phyloP scores from a whole-genome alignment of 2,329 filamentous ascomycete species.

The Pseudomassariella vexata region DNA sequence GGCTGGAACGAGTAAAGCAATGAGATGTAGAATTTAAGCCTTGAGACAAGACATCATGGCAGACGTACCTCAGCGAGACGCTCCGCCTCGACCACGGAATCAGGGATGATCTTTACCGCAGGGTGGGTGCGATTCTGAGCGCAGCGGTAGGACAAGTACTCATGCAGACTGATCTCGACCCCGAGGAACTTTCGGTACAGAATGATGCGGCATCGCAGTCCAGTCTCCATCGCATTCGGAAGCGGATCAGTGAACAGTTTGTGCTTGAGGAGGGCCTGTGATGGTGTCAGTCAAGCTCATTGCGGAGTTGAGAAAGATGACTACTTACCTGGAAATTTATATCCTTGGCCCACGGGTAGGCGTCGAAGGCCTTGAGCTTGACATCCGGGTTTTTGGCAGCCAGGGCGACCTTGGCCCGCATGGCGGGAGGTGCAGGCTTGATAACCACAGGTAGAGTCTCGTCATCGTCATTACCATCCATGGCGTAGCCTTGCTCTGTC shows the following conservation, averaged over 20 bases:
- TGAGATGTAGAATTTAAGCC: too few relatives aligned
- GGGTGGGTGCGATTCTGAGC: too few relatives aligned
- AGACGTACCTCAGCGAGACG: slow-evolving; percentile 6
- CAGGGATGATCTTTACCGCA: slow-evolving; percentile 5
- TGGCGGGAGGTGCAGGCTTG: too few relatives aligned
- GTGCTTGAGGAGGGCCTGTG: too few relatives aligned
- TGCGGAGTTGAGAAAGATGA: too few relatives aligned
- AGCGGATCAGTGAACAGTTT: too few relatives aligned
- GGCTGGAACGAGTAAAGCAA: too few relatives aligned
- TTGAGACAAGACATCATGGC: not conserved
- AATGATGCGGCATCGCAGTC: slow-evolving; percentile 5
- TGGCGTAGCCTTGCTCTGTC: too few relatives aligned
- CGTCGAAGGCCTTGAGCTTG: slow-evolving; percentile 7
- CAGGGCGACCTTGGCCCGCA: too few relatives aligned
- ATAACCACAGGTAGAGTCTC: too few relatives aligned
- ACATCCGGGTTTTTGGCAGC: slow-evolving; percentile 17
- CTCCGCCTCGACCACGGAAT: slow-evolving; percentile 7
- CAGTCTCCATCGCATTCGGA: slow-evolving; percentile 2
- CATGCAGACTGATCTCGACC: slow-evolving; percentile 5
- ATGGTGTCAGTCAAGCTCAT: too few relatives aligned
- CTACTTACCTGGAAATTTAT: slow-evolving; percentile 6
- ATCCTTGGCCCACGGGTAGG: slow-evolving; percentile 10
- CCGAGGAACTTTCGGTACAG: slow-evolving; percentile 7
- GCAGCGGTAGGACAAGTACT: slow-evolving; percentile 6
- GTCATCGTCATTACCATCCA: too few relatives aligned